These are phyloP conservation scores for Pythium aristosporum DNA, from an alignment of 352 stramenopile species.

Conservation along the genomic window DNA sequence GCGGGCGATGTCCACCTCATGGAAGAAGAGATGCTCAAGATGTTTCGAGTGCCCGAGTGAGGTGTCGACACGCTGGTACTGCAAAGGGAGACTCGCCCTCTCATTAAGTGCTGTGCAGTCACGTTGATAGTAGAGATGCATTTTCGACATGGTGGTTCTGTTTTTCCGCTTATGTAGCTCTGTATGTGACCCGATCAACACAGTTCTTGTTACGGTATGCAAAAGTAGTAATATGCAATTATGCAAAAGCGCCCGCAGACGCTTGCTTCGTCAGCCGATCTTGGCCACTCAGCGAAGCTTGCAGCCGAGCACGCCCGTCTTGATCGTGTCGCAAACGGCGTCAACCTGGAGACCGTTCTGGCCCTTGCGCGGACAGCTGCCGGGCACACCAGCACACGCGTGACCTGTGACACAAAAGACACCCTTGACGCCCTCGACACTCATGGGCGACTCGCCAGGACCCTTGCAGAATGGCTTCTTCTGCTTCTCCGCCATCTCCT, in stretches of 20 bases:
- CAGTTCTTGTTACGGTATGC: too few relatives aligned
- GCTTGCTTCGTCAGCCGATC: too few relatives aligned
- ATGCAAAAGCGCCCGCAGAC: too few relatives aligned
- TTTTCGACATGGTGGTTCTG: background rate
- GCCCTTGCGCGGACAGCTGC: background rate
- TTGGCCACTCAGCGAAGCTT: too few relatives aligned
- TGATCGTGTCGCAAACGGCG: background rate
- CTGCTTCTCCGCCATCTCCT: background rate
- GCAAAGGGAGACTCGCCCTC: too few relatives aligned
- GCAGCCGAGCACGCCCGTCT: constrained; percentile 3
- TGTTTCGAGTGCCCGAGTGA: constrained; percentile 43
- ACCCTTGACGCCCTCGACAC: constrained; percentile 12
- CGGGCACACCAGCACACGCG: constrained; percentile 2
- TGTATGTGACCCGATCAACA: too few relatives aligned
- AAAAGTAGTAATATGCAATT: too few relatives aligned
- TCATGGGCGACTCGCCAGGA: constrained; percentile 10
- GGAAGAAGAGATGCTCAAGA: constrained; percentile 91
- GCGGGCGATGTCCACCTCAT: constrained; percentile 95
- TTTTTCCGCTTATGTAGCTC: too few relatives aligned
- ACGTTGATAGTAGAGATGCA: background rate
- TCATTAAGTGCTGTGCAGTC: background rate
- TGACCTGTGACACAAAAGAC: constrained; percentile 17
- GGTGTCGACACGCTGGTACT: too few relatives aligned
- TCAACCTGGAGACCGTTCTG: background rate
- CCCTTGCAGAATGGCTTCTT: constrained; percentile 1